Base-by-base conservation (phyloP, 306 rosid species). In the Vigna mungo region DNA sequence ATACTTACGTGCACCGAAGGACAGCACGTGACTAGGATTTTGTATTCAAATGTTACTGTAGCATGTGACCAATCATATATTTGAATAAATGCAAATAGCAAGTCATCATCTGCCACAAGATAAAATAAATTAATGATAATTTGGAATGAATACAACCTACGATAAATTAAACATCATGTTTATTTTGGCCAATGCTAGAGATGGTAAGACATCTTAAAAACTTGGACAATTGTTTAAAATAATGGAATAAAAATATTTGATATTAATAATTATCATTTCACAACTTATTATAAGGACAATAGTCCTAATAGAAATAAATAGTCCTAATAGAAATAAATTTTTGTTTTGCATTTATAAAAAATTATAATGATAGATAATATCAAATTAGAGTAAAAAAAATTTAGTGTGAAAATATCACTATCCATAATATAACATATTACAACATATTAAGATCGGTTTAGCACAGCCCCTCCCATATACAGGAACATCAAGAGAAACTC, bases 71-170 rank as follows among this genome's bases (percentile, higher is more conserved):
- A 65, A 43, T 16, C 44, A 18, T 16, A 47, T 9, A 41, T 43
- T 37, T 9, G 36, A 27, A 72, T 21, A 72, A 43, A 63, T 34
- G 44, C 41, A 41, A 20, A 27, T 37, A 12, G 49, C 48, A 2
- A 15, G 15, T 64, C 43, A 64, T 73, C 43, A 64, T 73, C 32
- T 30, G 15, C 21, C 13, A 3, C 13, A 20, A 4, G 34, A 66
- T 16, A 80, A 56, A 55, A 7, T 53, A 80, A 4, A 72, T 13
- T 55, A 21, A 54, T 44, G 18, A 34, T 30, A 58, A 39, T 65
- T 66, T 74, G 14, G 6, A 47, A 16, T 17, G 11, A 34, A 20
- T 80, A n/a, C 14, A 32, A 41, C 27, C 37, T 21, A 2, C 41
- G 9, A n/a, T 4, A 9, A 17, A 63, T 63, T 60, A 14, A 59